Evolutionary conservation across 228 moss, liverwort and hornwort species (phyloP).

Genomic region (Sphagnum fallax): DNA sequence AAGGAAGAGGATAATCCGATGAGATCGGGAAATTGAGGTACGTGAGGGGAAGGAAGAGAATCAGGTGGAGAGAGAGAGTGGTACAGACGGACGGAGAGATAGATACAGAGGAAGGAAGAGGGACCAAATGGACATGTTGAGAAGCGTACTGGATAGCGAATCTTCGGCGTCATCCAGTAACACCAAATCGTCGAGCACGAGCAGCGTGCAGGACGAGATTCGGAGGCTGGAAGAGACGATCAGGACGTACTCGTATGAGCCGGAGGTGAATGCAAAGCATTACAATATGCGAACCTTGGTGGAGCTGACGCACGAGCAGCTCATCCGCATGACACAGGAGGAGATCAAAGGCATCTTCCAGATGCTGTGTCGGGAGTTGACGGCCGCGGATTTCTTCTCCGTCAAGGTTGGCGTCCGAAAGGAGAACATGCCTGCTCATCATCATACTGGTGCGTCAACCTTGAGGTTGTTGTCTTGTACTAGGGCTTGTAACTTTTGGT

Average conservation of each 20-base stretch:
- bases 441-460: neutral
- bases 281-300: constrained; percentile 25
- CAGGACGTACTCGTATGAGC: constrained; percentile 12
- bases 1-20: too few relatives aligned
- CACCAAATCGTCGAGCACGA: constrained; percentile 17
- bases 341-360: constrained; percentile 38
- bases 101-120: neutral
- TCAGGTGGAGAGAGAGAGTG: too few relatives aligned
- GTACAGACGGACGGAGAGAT: too few relatives aligned
- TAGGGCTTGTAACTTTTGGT: too few relatives aligned
- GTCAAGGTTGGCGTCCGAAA: constrained; percentile 30
- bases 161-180: constrained; percentile 19
- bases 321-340: constrained; percentile 30
- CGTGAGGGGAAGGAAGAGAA: too few relatives aligned
- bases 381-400: constrained; percentile 33
- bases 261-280: constrained; percentile 7
- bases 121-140: constrained; percentile 23
- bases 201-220: constrained; percentile 11
- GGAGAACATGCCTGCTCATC: neutral
- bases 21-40: too few relatives aligned
- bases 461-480: neutral
- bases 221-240: constrained; percentile 19
- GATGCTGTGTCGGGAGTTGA: constrained; percentile 35
- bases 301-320: constrained; percentile 39
- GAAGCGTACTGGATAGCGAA: constrained; percentile 13